phyloP scores from a whole-genome alignment of 495 filamentous ascomycete genomes.

The Penicillium argentinense region DNA sequence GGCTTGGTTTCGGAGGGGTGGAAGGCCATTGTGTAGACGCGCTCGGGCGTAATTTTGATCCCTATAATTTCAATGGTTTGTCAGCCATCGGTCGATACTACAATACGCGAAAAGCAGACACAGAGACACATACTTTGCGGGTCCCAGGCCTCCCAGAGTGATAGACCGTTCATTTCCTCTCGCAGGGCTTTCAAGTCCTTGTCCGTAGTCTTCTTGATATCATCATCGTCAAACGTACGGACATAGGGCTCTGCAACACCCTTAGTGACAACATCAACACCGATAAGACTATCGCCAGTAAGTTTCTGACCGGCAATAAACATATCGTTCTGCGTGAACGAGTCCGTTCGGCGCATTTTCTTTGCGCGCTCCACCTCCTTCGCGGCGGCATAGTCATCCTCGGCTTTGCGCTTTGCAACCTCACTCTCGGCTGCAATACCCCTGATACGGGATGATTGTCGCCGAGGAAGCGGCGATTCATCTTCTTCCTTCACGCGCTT shows the following conservation, averaged over 20 bases:
- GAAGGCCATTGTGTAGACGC: slow-evolving; percentile 84
- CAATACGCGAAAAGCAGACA: background rate
- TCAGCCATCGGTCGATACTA: background rate
- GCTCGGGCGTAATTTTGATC: slow-evolving; percentile 90
- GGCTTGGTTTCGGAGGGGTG: slow-evolving; percentile 84
- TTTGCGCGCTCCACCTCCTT: slow-evolving; percentile 67
- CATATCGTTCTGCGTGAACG: slow-evolving; percentile 73
- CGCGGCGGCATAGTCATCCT: slow-evolving; percentile 64
- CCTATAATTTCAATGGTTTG: slow-evolving; percentile 42
- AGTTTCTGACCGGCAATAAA: slow-evolving; percentile 73
- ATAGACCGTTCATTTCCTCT: slow-evolving; percentile 75
- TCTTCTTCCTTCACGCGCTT: slow-evolving; percentile 51
- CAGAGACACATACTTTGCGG: slow-evolving; percentile 62
- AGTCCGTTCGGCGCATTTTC: slow-evolving; percentile 67
- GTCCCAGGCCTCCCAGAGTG: slow-evolving; percentile 78
- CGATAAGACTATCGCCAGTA: slow-evolving; percentile 39
- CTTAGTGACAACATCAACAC: slow-evolving; percentile 59
- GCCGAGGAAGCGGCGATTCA: slow-evolving; percentile 48
- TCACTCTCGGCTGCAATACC: slow-evolving; percentile 71
- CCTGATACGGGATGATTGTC: slow-evolving; percentile 65
- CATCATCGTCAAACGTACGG: slow-evolving; percentile 75
- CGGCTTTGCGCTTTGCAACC: slow-evolving; percentile 74
- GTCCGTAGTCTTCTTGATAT: slow-evolving; percentile 79
- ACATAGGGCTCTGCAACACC: slow-evolving; percentile 74
- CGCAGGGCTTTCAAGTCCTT: slow-evolving; percentile 73